Evolutionary conservation across 2,329 filamentous ascomycete species (phyloP).

Genomic region (Diplocarpon rosae): DNA sequence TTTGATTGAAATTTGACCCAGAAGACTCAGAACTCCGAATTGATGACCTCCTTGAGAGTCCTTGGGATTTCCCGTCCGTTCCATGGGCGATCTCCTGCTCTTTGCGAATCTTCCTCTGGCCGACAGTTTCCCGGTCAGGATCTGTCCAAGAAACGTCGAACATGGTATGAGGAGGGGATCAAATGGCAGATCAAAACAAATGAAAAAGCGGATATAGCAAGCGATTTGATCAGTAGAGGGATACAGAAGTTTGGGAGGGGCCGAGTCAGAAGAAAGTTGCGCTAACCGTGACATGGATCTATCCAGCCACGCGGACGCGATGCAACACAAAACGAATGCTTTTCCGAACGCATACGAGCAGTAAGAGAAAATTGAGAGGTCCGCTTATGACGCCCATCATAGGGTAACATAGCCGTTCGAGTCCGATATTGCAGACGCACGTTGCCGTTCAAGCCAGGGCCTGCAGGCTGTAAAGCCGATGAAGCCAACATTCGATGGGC

Average conservation of each 20-base stretch:
- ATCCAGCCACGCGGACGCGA: too few relatives aligned
- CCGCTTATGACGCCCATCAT: neutral
- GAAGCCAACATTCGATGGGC: too few relatives aligned
- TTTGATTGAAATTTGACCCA: conserved; percentile 3
- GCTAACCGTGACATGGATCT: too few relatives aligned
- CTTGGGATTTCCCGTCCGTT: neutral
- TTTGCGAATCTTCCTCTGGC: conserved; percentile 24
- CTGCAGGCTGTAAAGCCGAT: neutral
- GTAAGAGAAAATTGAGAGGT: neutral
- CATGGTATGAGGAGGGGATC: conserved; percentile 13
- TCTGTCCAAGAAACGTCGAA: conserved; percentile 27
- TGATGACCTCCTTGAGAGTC: conserved; percentile 8
- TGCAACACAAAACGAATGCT: neutral
- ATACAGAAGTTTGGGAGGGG: neutral
- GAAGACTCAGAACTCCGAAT: conserved; percentile 9
- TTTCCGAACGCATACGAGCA: neutral
- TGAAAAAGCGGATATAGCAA: neutral
- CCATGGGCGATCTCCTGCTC: conserved; percentile 10
- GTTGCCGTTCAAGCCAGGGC: neutral
- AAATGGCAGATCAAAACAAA: neutral
- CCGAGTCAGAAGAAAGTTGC: too few relatives aligned
- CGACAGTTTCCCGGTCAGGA: conserved; percentile 24
- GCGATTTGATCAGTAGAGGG: neutral
- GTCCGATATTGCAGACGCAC: conserved; percentile 4
- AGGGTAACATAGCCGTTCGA: conserved; percentile 2